Conservation (phyloP, 352 stramenopile species). For the Plasmopara viticola region DNA sequence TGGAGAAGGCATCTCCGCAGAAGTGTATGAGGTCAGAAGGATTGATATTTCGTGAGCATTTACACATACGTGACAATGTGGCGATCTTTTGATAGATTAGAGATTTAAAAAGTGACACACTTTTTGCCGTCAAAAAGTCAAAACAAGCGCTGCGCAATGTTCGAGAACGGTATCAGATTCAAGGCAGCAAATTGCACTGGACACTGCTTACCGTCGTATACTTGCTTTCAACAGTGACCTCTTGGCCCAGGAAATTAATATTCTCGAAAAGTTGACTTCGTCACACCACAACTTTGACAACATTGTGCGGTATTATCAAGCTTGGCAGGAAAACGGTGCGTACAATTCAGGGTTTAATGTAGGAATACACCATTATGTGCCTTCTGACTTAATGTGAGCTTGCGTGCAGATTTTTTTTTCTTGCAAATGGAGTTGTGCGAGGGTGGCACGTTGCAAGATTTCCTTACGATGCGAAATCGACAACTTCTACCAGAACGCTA, state of each 20-base stretch:
- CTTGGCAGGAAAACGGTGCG: constrained; percentile 88
- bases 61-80: neutral
- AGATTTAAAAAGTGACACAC: constrained; percentile 24
- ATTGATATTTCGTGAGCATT: neutral
- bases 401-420: constrained; percentile 74
- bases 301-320: constrained; percentile 93
- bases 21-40: constrained; percentile 54
- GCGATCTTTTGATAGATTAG: constrained; percentile 24
- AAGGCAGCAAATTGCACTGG: neutral
- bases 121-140: constrained; percentile 80
- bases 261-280: constrained; percentile 36
- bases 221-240: constrained; percentile 35
- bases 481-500: constrained; percentile 40
- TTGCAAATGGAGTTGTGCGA: constrained; percentile 93
- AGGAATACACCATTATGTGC: no score
- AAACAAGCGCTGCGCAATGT: constrained; percentile 70
- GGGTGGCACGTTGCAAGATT: constrained; percentile 78
- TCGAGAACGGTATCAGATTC: constrained; percentile 47
- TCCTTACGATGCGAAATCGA: constrained; percentile 33
- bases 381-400: neutral
- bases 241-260: constrained; percentile 55
- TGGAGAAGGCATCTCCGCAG: constrained; percentile 56
- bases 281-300: constrained; percentile 57
- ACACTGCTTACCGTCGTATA: neutral
- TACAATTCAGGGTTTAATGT: neutral